phyloP scores from a whole-genome alignment of 257 asterid species.

The Solanum rostratum region DNA sequence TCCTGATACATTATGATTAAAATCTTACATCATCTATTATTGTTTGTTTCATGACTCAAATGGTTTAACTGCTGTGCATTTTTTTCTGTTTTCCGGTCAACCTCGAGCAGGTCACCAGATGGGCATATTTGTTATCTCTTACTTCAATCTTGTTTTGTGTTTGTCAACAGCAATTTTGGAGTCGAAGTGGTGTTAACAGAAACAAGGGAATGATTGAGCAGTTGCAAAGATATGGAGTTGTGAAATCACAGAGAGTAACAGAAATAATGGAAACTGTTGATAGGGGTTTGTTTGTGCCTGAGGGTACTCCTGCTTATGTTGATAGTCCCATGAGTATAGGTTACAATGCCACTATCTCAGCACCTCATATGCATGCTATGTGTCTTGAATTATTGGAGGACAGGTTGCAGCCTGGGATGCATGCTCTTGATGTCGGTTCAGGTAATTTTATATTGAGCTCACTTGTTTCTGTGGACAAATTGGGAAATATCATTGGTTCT shows the following conservation, averaged over 20 bases:
- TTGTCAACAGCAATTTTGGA: slow-evolving; percentile 48
- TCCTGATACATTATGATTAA: not conserved
- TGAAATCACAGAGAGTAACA: slow-evolving; percentile 48
- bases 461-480: not conserved
- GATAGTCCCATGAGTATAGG: slow-evolving; percentile 86
- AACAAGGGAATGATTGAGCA: slow-evolving; percentile 55
- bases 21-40: not conserved
- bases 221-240: slow-evolving; percentile 42
- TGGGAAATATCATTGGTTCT: not conserved
- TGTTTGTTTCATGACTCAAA: not conserved
- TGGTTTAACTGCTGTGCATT: not conserved
- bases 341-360: slow-evolving; percentile 86
- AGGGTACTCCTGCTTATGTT: slow-evolving; percentile 58
- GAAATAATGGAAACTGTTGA: slow-evolving; percentile 79
- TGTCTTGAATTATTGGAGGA: slow-evolving; percentile 83
- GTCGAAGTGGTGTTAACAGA: slow-evolving; percentile 30
- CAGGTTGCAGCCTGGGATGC: slow-evolving; percentile 90
- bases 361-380: slow-evolving; percentile 97
- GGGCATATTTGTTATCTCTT: slow-evolving; percentile 23
- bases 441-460: slow-evolving; percentile 25
- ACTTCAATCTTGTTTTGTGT: slow-evolving; percentile 30
- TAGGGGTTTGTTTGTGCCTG: slow-evolving; percentile 83
- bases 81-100: slow-evolving; percentile 2
- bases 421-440: slow-evolving; percentile 82
- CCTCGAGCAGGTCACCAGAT: slow-evolving; percentile 26